Evolutionary conservation across 257 asterid species (phyloP), one percentile per base, ranked within the genome.

Genomic region (Nemophila menziesii): DNA sequence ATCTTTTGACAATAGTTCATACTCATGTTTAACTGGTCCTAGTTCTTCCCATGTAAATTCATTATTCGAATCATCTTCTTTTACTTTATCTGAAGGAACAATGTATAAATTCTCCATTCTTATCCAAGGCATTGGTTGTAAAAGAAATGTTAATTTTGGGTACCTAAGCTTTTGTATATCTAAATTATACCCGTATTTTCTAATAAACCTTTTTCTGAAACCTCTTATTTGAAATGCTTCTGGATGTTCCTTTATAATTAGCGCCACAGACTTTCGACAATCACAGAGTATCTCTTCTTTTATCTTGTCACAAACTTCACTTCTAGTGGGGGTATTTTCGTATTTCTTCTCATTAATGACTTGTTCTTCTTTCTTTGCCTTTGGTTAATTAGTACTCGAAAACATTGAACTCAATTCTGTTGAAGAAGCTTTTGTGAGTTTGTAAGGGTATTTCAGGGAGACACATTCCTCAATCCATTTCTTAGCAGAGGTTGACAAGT

Each of bases 21-120:
- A 87, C n/a, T 66, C 51, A 18, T 68, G 38, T 11, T 33, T 27
- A 11, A 89, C 81, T 1, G 63, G 20, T 75, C 55, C 97, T n/a
- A 87, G 95, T 64, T 87, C 97, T 2, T 75, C 97, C 84, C 87
- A 83, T 7, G 64, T 45, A 48, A 83, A 78, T 48, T 82, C 90
- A 19, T 40, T n/a, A 12, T 72, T 17, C 93, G 95, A 51, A 84
- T 68, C 89, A 18, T 71, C 80, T 16, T 61, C 70, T 78, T 9
- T n/a, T n/a, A 48, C 54, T 50, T 47, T 39, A 43, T 23, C 64
- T 15, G 65, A 61, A 11, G 92, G 94, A 44, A 80, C 15, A 17
- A 89, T 72, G 23, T 57, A 23, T 51, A 52, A 63, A 10, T 74
- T 62, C 66, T 71, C 82, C 16, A 80, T 45, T 52, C 61, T 66